A percentile compares a stretch with the other conserved stretches of the same genome.
Conservation (phyloP, 2,329 filamentous ascomycete genomes). For the Aspergillus texensis region DNA sequence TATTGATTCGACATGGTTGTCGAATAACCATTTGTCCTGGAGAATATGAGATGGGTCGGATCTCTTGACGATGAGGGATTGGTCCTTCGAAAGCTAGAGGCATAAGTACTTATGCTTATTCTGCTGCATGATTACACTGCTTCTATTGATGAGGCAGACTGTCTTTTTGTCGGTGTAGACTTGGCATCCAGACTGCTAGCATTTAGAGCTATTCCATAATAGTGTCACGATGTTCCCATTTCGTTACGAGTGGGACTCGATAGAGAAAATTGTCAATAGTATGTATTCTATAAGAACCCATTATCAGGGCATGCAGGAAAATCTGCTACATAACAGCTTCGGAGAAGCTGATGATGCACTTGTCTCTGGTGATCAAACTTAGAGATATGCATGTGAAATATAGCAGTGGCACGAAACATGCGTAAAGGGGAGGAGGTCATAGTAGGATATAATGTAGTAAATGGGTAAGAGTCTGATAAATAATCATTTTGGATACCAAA, state of each 20-base stretch:
- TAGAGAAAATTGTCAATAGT: neutral
- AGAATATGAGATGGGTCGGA: neutral
- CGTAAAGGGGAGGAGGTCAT: slow-evolving; percentile 13
- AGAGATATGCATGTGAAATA: slow-evolving; percentile 13
- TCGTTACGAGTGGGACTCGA: neutral
- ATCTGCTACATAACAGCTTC: neutral
- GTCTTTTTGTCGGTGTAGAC: neutral
- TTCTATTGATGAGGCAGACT: neutral
- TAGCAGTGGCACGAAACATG: slow-evolving; percentile 7
- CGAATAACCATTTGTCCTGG: neutral
- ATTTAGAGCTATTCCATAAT: neutral
- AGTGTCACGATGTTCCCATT: neutral
- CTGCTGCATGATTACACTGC: neutral
- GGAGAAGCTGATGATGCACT: neutral
- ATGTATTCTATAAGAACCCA: neutral
- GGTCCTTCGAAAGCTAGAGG: neutral
- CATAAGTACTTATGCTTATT: neutral
- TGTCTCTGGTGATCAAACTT: slow-evolving; percentile 7
- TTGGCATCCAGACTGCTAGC: neutral
- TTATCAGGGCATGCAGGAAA: slow-evolving; percentile 1
- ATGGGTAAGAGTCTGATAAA: slow-evolving; percentile 11
- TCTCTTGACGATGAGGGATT: neutral
- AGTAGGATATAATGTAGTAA: slow-evolving; percentile 15
- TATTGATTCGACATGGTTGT: neutral
- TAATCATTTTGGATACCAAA: slow-evolving; percentile 29